Evolutionary conservation across 2,329 filamentous ascomycete genomes (phyloP), one percentile per base, ranked within the genome.

Genomic region (Aureobasidium sp.): DNA sequence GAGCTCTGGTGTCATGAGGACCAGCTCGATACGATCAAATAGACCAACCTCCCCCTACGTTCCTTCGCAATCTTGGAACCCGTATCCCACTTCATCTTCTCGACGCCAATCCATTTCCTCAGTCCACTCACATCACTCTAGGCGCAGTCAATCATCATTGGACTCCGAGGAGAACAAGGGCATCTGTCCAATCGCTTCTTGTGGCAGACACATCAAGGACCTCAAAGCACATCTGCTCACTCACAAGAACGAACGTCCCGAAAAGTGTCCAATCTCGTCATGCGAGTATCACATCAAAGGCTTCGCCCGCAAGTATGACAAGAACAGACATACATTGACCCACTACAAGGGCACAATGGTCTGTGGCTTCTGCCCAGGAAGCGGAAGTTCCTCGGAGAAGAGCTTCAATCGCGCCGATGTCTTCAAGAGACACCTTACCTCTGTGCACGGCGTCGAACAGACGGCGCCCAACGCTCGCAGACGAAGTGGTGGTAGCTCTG

Each of bases 331-430:
- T 69, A 95, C 90, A 4, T 71, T 95, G 58, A 96, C 90, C 4
- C 90, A 96, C 69, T 96, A 95, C 79, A 95, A 95, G 73, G 90
- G 90, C 35, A 95, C 88, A 44, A 95, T 95, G 90, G 88, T 95
- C 21, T 96, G 90, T 66, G 90, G 89, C 25, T 96, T 95, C 74
- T 95, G 90, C 63, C 88, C 90, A 1, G 88, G 89, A 29, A 89
- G 88, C 24, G 90, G 90, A 3, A 91, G 89, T 4, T 81, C 89
- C 6, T 86, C 86, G 1, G 90, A 95, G 71, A 96, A 95, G 79
- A 91, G 87, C 59, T 96, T 96, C 68, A 95, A 96, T 74, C 83
- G 90, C 54, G 90, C 90, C 55, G 90, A 96, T 61, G 90, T 95
- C 57, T 96, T 96, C 79, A 96, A 95, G 79, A 80, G 90, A 57